Base-by-base conservation (phyloP, 805 yeast genomes). In the Lipomyces spencermartinsiae region DNA sequence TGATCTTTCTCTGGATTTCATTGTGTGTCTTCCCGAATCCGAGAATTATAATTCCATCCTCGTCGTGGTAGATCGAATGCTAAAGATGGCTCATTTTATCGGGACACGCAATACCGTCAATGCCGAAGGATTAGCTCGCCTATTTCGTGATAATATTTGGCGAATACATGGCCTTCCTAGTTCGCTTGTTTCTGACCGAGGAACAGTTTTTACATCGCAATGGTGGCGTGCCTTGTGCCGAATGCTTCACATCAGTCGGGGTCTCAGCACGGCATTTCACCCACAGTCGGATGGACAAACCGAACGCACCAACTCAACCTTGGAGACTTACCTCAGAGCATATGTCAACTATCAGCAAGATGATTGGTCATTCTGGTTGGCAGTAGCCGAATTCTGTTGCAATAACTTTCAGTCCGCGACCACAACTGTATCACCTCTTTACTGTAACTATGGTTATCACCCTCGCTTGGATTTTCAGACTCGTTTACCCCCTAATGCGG, bases 51-150 rank as follows among this genome's bases (percentile, higher is more conserved):
- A 74, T 53, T 19, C 59, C 7, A 62, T 74, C 16, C 16, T 71
- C 2, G 74, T 72, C 2, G 69, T 74, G 9, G 73, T 73, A 1
- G 72, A 73, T 61, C 43, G 71, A 31, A 59, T 74, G 16, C 61
- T 1, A n/a, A n/a, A n/a, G n/a, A n/a, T n/a, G n/a, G n/a, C n/a
- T n/a, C n/a, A n/a, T n/a, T n/a, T n/a, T n/a, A n/a, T n/a, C n/a
- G n/a, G n/a, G n/a, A n/a, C n/a, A n/a, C n/a, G n/a, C n/a, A n/a
- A n/a, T n/a, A n/a, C 65, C 71, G 12, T 70, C 71, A 25, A 31
- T 29, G 67, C 64, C 8, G 29, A 29, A n/a, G 61, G 35, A 22
- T 43, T 61, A 6, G 73, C 74, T 4, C 39, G 31, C 9, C 31
- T 70, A 5, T 72, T 68, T 37, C 51, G 63, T 37, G 56, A 56